Evolutionary conservation across 495 filamentous ascomycete species (phyloP).

Genomic region (Neurospora sp.): DNA sequence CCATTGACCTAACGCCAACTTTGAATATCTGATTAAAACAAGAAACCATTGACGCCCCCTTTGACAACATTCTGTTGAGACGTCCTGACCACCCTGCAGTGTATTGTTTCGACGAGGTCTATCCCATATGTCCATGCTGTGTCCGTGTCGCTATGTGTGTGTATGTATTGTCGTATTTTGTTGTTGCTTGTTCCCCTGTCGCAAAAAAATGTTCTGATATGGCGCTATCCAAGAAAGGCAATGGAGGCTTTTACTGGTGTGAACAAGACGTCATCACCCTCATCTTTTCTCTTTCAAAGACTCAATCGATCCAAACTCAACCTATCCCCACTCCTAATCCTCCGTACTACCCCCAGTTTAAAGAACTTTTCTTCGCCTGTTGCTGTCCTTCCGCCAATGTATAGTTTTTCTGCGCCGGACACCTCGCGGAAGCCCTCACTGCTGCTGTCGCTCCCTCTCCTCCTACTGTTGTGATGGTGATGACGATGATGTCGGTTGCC

Average conservation of each 20-base stretch:
- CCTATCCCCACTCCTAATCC: conserved; percentile 44
- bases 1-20: not conserved
- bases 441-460: conserved; percentile 70
- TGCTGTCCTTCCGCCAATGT: conserved; percentile 80
- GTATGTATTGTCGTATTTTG: not conserved
- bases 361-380: conserved; percentile 82
- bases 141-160: not conserved
- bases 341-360: conserved; percentile 48
- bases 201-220: not conserved
- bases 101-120: not conserved
- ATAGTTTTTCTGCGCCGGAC: conserved; percentile 67
- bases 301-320: conserved; percentile 47
- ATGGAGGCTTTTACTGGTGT: not conserved
- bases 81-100: not conserved
- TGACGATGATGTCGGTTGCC: conserved; percentile 14
- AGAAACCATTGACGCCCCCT: not conserved
- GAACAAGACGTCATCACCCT: not conserved
- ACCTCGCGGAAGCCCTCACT: conserved; percentile 72
- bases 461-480: conserved; percentile 23
- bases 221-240: not conserved
- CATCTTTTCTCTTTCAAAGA: conserved; percentile 28
- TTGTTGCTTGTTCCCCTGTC: not conserved
- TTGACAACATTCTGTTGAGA: not conserved
- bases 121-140: not conserved
- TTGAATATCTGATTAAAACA: not conserved